Percentiles rank a stretch among this genome's conserved stretches.
phyloP scores from a whole-genome alignment of 2,329 filamentous ascomycete species.

The Diaporthe longicolla region DNA sequence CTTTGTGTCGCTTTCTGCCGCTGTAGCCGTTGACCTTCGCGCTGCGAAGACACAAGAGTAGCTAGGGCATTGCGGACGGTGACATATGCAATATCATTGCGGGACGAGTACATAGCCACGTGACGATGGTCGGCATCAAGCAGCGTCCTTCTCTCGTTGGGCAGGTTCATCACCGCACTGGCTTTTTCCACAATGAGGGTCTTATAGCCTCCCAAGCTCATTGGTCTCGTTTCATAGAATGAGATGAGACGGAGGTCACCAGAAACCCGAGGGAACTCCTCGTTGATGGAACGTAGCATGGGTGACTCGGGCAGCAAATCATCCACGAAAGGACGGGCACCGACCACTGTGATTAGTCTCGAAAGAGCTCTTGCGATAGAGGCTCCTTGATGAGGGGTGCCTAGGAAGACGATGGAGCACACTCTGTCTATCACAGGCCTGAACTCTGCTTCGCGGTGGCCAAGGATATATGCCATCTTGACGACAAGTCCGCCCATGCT shows the following conservation, averaged over 20 bases:
- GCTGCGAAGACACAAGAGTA: slow-evolving; percentile 33
- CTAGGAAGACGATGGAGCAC: slow-evolving; percentile 54
- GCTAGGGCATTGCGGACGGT: slow-evolving; percentile 49
- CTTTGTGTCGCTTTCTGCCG: neutral
- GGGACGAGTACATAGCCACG: slow-evolving; percentile 48
- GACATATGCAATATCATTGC: slow-evolving; percentile 47
- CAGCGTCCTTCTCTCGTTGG: slow-evolving; percentile 48
- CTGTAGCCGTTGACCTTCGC: neutral
- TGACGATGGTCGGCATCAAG: slow-evolving; percentile 52
- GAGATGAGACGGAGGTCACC: slow-evolving; percentile 49
- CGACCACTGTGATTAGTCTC: slow-evolving; percentile 46
- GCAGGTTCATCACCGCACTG: slow-evolving; percentile 49
- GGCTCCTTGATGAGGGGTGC: slow-evolving; percentile 54
- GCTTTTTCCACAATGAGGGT: slow-evolving; percentile 51
- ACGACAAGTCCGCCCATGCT: slow-evolving; percentile 57
- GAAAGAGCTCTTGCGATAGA: slow-evolving; percentile 48
- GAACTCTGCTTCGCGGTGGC: slow-evolving; percentile 45
- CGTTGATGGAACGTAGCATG: slow-evolving; percentile 51
- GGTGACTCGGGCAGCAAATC: slow-evolving; percentile 50
- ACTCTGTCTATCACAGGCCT: slow-evolving; percentile 45
- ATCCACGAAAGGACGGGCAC: slow-evolving; percentile 49
- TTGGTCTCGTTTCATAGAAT: slow-evolving; percentile 52
- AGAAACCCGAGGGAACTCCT: slow-evolving; percentile 51
- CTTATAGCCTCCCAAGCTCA: slow-evolving; percentile 45
- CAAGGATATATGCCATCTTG: slow-evolving; percentile 54